Conservation (phyloP, 371 early-diverging fungal genomes). For the Apophysomyces variabilis region DNA sequence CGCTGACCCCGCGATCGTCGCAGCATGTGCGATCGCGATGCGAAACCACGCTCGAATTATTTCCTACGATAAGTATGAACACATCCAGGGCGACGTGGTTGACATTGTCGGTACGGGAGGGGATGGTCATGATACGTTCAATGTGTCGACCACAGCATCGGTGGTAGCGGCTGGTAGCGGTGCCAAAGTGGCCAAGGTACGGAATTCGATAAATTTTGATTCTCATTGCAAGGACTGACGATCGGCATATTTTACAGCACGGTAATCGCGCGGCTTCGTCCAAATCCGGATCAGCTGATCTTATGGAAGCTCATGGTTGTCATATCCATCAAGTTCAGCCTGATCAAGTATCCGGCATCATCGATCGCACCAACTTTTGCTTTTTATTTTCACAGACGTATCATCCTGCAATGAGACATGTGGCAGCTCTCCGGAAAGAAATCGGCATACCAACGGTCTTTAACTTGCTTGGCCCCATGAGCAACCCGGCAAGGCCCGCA, state of each 20-base stretch:
- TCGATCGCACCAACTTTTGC: slow-evolving; percentile 80
- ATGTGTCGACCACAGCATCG: slow-evolving; percentile 92
- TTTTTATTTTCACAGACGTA: slow-evolving; percentile 92
- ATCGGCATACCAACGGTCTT: slow-evolving; percentile 94
- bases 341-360: slow-evolving; percentile 62
- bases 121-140: slow-evolving; percentile 97
- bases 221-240: background rate
- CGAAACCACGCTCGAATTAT: slow-evolving; percentile 62
- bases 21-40: slow-evolving; percentile 76
- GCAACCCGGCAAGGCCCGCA: slow-evolving; percentile 87
- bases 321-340: slow-evolving; percentile 70
- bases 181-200: slow-evolving; percentile 90
- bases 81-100: slow-evolving; percentile 57
- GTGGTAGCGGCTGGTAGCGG: slow-evolving; percentile 95
- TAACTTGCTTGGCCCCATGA: slow-evolving; percentile 94
- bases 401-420: slow-evolving; percentile 91
- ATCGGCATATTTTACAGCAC: slow-evolving; percentile 60
- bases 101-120: slow-evolving; percentile 99
- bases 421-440: slow-evolving; percentile 81
- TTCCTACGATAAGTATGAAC: slow-evolving; percentile 46
- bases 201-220: slow-evolving; percentile 6
- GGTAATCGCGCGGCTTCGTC: slow-evolving; percentile 96
- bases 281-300: slow-evolving; percentile 92
- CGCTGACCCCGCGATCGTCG: slow-evolving; percentile 77
- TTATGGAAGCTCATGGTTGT: slow-evolving; percentile 87